Evolutionary conservation across 176 grass and related monocot species (phyloP).

Genomic region (Elaeis guineensis): DNA sequence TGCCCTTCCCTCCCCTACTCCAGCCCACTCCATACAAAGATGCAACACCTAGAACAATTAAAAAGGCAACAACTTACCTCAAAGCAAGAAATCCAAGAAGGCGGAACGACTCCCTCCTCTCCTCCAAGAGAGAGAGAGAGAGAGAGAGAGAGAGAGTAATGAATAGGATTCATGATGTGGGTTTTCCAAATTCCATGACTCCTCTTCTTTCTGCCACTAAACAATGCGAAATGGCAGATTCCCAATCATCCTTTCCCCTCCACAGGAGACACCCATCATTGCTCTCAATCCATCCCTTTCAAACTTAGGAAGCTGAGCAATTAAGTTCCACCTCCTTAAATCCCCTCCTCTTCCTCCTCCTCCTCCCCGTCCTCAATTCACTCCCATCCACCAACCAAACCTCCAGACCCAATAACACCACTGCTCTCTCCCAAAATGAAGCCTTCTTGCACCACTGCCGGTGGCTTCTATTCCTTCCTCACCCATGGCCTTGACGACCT

Average conservation of each 20-base stretch:
- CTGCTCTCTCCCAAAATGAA: neutral
- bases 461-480: constrained; percentile 11
- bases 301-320: neutral
- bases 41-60: constrained; percentile 1
- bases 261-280: constrained; percentile 24
- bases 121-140: too few species aligned
- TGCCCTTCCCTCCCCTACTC: neutral
- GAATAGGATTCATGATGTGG: constrained; percentile 9
- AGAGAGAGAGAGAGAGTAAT: neutral
- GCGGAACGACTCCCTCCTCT: too few species aligned
- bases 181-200: constrained; percentile 20
- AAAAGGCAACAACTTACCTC: neutral
- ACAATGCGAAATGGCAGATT: constrained; percentile 19
- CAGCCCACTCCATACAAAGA: neutral
- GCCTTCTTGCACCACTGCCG: neutral
- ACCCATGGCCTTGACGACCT: constrained; percentile 12
- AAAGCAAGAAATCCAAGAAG: neutral
- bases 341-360: neutral
- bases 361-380: too few species aligned
- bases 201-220: constrained; percentile 16
- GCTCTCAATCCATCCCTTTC: neutral
- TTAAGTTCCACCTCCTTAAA: neutral
- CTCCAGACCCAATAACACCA: too few species aligned
- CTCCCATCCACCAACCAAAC: too few species aligned
- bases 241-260: constrained; percentile 19